A percentile compares a stretch with the other conserved stretches of the same genome.
Evolutionary conservation across 2,329 filamentous ascomycete species (phyloP).

Genomic region (Didymella sp.): DNA sequence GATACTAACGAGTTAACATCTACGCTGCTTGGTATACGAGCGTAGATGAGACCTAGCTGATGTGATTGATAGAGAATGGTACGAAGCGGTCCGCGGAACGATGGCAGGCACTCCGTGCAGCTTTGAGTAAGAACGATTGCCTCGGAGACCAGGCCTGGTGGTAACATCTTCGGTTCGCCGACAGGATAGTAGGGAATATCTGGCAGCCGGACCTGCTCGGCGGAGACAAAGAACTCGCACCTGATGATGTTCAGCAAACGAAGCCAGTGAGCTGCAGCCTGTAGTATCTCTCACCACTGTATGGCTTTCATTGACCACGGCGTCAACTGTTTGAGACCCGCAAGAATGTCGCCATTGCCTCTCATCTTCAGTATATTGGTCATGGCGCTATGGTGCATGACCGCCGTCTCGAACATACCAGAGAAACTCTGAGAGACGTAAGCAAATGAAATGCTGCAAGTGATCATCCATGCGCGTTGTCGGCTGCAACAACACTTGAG

Average conservation of each 20-base stretch:
- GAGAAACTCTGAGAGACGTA: neutral
- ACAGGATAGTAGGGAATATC: neutral
- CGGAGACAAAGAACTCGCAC: neutral
- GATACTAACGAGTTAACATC: neutral
- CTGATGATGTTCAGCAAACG: neutral
- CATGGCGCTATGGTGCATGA: neutral
- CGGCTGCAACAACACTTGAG: neutral
- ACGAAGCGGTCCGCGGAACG: neutral
- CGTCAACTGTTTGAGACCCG: neutral
- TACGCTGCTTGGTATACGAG: neutral
- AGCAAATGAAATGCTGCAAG: neutral
- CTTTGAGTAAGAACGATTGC: neutral
- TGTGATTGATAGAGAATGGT: neutral
- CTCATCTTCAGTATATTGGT: neutral
- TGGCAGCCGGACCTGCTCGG: neutral
- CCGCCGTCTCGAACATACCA: neutral
- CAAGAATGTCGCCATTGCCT: neutral
- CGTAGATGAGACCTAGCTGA: neutral
- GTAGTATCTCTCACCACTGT: neutral
- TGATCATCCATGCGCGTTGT: too few relatives aligned
- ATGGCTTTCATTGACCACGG: neutral
- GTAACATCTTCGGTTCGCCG: neutral
- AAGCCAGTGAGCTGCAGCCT: neutral
- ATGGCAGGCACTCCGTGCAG: neutral
- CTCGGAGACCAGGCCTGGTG: neutral